phyloP scores from a whole-genome alignment of 1,284 basidiomycete species.

The Apiotrichum laibachii region DNA sequence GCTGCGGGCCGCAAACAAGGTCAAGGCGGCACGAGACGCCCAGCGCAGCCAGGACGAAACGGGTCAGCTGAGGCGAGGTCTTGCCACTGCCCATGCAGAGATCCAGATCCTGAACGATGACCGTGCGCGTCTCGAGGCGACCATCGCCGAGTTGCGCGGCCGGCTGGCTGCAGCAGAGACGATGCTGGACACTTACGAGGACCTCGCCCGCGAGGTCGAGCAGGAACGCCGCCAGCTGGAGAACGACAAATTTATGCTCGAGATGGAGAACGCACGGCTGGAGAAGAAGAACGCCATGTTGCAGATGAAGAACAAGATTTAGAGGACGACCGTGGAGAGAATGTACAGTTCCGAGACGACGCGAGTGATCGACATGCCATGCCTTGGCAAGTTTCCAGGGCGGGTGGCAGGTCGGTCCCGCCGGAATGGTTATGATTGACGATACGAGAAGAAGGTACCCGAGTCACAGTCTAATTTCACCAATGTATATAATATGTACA shows the following conservation, averaged over 20 bases:
- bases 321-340: background rate
- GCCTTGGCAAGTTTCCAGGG: no score
- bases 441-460: no score
- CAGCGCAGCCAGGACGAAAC: background rate
- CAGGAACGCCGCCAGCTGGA: constrained; percentile 1
- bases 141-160: constrained; percentile 1
- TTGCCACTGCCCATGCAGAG: background rate
- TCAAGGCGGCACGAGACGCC: background rate
- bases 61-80: background rate
- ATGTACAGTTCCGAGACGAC: no score
- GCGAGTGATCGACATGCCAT: no score
- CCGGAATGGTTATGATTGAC: no score
- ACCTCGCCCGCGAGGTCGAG: constrained; percentile 1
- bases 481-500: no score
- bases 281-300: background rate
- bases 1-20: background rate
- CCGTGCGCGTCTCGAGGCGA: background rate
- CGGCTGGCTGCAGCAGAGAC: background rate
- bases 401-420: no score
- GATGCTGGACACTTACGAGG: constrained; percentile 3
- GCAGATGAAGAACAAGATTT: background rate
- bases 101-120: background rate
- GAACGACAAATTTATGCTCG: constrained; percentile 1
- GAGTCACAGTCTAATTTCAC: no score
- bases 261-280: constrained; percentile 1